Base-by-base conservation (phyloP, 495 filamentous ascomycete genomes). In the Aspergillus kassunensis region DNA sequence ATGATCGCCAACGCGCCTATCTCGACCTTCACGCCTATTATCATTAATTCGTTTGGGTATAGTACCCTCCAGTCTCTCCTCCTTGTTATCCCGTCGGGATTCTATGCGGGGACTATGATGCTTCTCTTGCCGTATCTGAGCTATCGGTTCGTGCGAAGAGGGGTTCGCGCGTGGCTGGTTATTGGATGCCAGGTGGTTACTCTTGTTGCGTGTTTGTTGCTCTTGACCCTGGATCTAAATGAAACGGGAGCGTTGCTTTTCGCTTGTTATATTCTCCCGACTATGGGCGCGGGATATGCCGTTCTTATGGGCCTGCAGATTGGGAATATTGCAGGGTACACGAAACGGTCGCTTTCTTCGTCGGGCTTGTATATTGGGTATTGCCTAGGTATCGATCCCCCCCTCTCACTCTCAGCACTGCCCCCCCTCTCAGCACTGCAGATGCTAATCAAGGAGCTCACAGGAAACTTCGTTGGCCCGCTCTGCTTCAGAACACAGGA, bases 251-350 rank as follows among this genome's bases (percentile, higher is more conserved):
- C 59, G 0, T 53, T 73, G 0, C 62, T 79, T 4, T 77, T 77
- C 48, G 73, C 65, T 6, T 66, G 62, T 12, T 68, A 69, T 33
- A 69, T 75, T 44, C 59, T 78, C 19, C 59, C 62, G 6, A 53
- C 62, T 0, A 42, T 55, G 36, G 62, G 62, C 8, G 56, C 53
- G 9, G 59, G 49, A 2, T 65, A 65, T 41, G 59, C 56, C 0
- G 56, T 65, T 7, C 43, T 55, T 1, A 75, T 79, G 70, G 69
- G 73, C 1, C 55, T 77, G 12, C 62, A 68, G 34, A 64, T 74
- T 34, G 74, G 72, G 8, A 76, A 78, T 55, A 74, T 65, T 43
- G 73, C 74, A 1, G 74, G 74, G 2, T 72, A 75, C 45, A 75
- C 70, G 1, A 74, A 74, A 53, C 62, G 69, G 10, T 64, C 66